Evolutionary conservation across 768 basidiomycete genomes (phyloP).

Genomic region (Daedaleopsis nitida): DNA sequence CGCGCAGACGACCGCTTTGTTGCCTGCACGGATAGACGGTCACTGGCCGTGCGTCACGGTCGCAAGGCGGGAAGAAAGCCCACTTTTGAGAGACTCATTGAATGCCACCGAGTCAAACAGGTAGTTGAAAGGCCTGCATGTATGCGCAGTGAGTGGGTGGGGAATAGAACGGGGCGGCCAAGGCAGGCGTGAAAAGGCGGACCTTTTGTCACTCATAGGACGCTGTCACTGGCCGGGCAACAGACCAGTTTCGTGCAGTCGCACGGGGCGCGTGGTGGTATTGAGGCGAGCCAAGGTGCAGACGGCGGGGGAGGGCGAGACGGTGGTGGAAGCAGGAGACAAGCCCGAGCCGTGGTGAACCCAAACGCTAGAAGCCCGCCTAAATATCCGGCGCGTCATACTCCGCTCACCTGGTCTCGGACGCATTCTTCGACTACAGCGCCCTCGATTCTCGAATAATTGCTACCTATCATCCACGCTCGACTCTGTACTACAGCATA

Average conservation of each 20-base stretch:
- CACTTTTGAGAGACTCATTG: constrained; percentile 71
- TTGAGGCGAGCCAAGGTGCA: constrained; percentile 18
- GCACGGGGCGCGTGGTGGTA: constrained; percentile 39
- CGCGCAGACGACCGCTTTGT: constrained; percentile 89
- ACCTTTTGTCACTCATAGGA: constrained; percentile 84
- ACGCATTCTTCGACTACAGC: not conserved
- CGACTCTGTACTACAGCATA: no score
- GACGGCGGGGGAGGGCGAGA: not conserved
- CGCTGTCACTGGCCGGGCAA: constrained; percentile 61
- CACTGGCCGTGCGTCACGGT: constrained; percentile 1
- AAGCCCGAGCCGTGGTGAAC: not conserved
- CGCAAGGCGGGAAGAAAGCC: constrained; percentile 14
- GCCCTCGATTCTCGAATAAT: no score
- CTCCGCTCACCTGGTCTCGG: not conserved
- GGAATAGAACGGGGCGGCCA: not conserved
- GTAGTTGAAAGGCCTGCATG: constrained; percentile 57
- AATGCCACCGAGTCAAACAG: constrained; percentile 63
- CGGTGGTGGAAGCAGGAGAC: constrained; percentile 7
- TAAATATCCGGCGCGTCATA: not conserved
- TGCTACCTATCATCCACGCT: no score
- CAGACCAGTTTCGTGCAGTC: constrained; percentile 73
- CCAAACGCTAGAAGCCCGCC: not conserved
- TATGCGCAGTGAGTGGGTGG: not conserved
- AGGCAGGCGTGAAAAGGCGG: constrained; percentile 3
- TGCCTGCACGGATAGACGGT: constrained; percentile 45